Conservation (phyloP, 1,139 yeast genomes). For the Pneumocystis oryctolagi region DNA sequence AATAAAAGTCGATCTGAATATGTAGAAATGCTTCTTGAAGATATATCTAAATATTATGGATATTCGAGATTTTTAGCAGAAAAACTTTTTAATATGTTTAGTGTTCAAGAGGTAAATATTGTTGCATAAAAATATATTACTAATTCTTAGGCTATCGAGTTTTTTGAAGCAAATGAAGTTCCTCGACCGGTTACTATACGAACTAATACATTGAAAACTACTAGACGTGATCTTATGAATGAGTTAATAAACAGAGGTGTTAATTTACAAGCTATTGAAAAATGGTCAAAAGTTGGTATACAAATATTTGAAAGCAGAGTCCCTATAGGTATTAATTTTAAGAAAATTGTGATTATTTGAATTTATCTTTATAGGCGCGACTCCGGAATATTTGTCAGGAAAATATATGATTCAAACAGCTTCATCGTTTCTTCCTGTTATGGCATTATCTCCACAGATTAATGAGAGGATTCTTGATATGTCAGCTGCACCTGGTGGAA, state of each 20-base stretch:
- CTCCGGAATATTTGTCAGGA: constrained; percentile 97
- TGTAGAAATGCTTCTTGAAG: constrained; percentile 57
- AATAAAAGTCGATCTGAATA: constrained; percentile 78
- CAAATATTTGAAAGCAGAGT: constrained; percentile 96
- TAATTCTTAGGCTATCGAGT: constrained; percentile 55
- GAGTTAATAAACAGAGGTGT: constrained; percentile 92
- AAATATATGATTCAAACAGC: constrained; percentile 97
- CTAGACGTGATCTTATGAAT: constrained; percentile 93
- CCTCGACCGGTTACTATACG: constrained; percentile 93
- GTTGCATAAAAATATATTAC: neutral
- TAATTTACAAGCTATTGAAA: constrained; percentile 88
- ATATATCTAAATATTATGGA: constrained; percentile 91
- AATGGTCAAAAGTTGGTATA: constrained; percentile 96
- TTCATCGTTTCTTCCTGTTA: constrained; percentile 89
- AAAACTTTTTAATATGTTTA: constrained; percentile 73
- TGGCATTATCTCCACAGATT: constrained; percentile 94
- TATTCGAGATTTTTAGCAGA: constrained; percentile 90
- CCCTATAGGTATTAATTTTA: constrained; percentile 52
- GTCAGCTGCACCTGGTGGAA: constrained; percentile 99
- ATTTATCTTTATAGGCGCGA: constrained; percentile 35
- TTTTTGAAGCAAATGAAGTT: constrained; percentile 95
- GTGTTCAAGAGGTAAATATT: constrained; percentile 52
- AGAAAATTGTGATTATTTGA: neutral
- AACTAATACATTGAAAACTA: constrained; percentile 84
- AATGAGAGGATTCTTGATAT: constrained; percentile 89